A percentile compares a stretch with the other conserved stretches of the same genome.
These are phyloP conservation scores for Solanum clarkiae DNA, from an alignment of 257 asterid genomes.

Conservation along the genomic window DNA sequence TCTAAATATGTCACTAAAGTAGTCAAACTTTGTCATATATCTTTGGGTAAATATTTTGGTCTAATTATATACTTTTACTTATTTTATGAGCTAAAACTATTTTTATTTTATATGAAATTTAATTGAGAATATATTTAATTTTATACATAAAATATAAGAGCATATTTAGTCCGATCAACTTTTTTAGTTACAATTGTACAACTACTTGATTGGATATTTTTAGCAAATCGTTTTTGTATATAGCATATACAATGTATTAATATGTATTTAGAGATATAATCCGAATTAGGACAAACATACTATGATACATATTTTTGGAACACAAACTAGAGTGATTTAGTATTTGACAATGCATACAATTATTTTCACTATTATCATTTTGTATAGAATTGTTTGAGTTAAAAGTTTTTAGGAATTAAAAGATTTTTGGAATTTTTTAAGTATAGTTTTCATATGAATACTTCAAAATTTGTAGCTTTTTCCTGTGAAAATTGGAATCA, in stretches of 20 bases:
- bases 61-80: background rate
- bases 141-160: too few species aligned
- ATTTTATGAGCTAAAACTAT: background rate
- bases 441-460: too few species aligned
- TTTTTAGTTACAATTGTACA: background rate
- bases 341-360: background rate
- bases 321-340: too few species aligned
- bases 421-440: too few species aligned
- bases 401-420: background rate
- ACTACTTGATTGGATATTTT: background rate
- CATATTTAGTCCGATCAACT: background rate
- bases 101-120: background rate
- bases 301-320: too few species aligned
- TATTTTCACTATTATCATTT: background rate
- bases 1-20: background rate
- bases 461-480: too few species aligned
- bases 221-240: background rate
- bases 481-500: too few species aligned
- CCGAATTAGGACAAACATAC: too few species aligned
- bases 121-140: background rate
- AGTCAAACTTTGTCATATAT: background rate
- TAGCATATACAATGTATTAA: background rate
- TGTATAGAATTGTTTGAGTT: background rate
- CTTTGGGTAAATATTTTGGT: background rate
- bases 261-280: background rate